Evolutionary conservation across 345 rosid genomes (phyloP).

Genomic region (Trapa bicornis): DNA sequence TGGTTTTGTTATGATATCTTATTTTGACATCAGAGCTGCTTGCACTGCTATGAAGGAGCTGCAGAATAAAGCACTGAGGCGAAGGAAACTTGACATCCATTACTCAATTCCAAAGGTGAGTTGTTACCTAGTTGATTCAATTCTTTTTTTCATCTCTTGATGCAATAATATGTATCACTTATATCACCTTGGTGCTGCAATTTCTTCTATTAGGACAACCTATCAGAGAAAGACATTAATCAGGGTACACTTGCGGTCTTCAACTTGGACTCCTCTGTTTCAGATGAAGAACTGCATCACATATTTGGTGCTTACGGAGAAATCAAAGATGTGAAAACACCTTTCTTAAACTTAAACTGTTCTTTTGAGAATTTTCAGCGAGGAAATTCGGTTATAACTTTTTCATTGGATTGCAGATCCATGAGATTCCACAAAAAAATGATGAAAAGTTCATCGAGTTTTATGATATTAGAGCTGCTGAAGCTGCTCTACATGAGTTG

Average conservation of each 20-base stretch:
- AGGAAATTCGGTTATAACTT: not conserved
- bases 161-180: not conserved
- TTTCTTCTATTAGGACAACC: constrained; percentile 19
- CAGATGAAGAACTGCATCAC: constrained; percentile 23
- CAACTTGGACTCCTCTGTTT: constrained; percentile 25
- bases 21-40: constrained; percentile 51
- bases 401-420: constrained; percentile 16
- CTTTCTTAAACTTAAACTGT: constrained; percentile 1
- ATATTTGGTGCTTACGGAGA: constrained; percentile 27
- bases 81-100: constrained; percentile 39
- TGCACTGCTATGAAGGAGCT: constrained; percentile 40
- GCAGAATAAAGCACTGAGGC: constrained; percentile 25
- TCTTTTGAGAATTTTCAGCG: not conserved
- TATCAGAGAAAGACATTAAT: constrained; percentile 23
- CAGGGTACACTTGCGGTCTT: constrained; percentile 23
- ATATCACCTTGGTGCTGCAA: not conserved
- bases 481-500: constrained; percentile 24
- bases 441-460: constrained; percentile 24
- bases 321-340: constrained; percentile 20
- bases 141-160: not conserved
- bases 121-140: not conserved
- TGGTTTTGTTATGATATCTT: constrained; percentile 43
- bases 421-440: constrained; percentile 17
- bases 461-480: constrained; percentile 31
- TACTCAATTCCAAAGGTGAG: constrained; percentile 42